phyloP scores from a whole-genome alignment of 192 early-diverging fungal genomes.

The Chytriomyces sp. region DNA sequence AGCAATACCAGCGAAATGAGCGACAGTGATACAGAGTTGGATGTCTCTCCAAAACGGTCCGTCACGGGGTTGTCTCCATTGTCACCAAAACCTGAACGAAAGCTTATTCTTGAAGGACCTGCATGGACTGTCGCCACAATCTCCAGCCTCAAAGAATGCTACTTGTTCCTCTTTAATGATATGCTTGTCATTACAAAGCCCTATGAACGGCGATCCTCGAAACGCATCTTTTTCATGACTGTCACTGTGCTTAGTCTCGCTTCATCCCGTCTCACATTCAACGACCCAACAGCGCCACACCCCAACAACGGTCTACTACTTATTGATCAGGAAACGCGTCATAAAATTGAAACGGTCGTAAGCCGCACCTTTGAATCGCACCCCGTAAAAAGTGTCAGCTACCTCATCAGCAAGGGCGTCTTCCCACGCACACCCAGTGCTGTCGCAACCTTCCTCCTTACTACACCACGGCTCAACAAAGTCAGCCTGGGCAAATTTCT shows the following conservation, averaged over 20 bases:
- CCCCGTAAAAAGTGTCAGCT: constrained; percentile 14
- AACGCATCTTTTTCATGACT: constrained; percentile 18
- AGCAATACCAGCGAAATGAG: too few species aligned
- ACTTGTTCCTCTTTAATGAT: constrained; percentile 17
- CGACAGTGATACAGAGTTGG: too few species aligned
- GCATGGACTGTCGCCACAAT: constrained; percentile 18
- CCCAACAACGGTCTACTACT: constrained; percentile 14
- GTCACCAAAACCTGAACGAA: not conserved
- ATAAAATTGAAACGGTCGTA: constrained; percentile 25
- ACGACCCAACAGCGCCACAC: constrained; percentile 11
- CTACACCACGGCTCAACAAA: constrained; percentile 11
- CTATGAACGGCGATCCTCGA: constrained; percentile 13
- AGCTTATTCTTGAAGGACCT: constrained; percentile 9
- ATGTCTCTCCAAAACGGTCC: too few species aligned
- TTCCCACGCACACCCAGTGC: constrained; percentile 17
- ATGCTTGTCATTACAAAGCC: constrained; percentile 24
- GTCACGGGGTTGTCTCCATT: too few species aligned
- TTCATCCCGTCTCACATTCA: constrained; percentile 3
- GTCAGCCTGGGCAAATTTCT: constrained; percentile 13
- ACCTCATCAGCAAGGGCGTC: constrained; percentile 8
- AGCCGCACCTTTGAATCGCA: constrained; percentile 20
- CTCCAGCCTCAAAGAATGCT: constrained; percentile 22
- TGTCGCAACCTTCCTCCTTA: constrained; percentile 19
- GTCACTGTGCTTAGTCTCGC: not conserved
- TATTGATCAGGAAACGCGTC: constrained; percentile 3